A percentile compares a stretch with the other conserved stretches of the same genome.
Evolutionary conservation across 2,329 filamentous ascomycete genomes (phyloP).

Genomic region (Daldinia sp.): DNA sequence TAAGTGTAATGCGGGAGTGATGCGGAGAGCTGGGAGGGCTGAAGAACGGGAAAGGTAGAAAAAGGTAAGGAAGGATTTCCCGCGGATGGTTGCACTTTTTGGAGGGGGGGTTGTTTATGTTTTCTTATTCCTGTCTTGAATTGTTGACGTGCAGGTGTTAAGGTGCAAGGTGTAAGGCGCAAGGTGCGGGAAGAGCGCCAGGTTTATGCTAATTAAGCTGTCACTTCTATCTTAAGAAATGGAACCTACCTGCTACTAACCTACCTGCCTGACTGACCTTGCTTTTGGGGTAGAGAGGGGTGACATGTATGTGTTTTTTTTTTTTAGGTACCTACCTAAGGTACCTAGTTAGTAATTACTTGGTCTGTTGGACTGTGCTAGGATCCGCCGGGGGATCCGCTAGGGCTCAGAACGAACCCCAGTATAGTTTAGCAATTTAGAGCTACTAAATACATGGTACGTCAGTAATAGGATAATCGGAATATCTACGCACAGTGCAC

Average conservation of each 20-base stretch:
- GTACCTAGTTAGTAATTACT: no score
- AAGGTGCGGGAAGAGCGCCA: background rate
- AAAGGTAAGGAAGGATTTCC: conserved; percentile 8
- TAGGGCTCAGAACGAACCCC: background rate
- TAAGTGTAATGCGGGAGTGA: background rate
- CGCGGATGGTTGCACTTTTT: conserved; percentile 23
- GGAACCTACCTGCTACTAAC: no score
- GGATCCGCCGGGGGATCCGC: background rate
- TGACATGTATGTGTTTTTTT: no score
- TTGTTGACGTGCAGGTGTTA: conserved; percentile 33
- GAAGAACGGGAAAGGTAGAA: no score
- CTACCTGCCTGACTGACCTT: conserved; percentile 1
- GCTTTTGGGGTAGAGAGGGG: no score
- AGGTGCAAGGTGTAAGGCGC: background rate
- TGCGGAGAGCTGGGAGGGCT: conserved; percentile 9
- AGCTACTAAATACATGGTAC: conserved; percentile 1
- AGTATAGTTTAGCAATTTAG: background rate
- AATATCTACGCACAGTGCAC: conserved; percentile 17
- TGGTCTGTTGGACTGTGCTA: no score
- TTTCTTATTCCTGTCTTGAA: conserved; percentile 37
- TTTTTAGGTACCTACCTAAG: no score
- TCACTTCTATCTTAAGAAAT: no score
- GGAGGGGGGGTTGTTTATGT: conserved; percentile 50
- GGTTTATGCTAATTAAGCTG: conserved; percentile 1
- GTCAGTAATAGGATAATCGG: conserved; percentile 8